Evolutionary conservation across 257 asterid genomes (phyloP).

Genomic region (Ajuga chamaepitys): DNA sequence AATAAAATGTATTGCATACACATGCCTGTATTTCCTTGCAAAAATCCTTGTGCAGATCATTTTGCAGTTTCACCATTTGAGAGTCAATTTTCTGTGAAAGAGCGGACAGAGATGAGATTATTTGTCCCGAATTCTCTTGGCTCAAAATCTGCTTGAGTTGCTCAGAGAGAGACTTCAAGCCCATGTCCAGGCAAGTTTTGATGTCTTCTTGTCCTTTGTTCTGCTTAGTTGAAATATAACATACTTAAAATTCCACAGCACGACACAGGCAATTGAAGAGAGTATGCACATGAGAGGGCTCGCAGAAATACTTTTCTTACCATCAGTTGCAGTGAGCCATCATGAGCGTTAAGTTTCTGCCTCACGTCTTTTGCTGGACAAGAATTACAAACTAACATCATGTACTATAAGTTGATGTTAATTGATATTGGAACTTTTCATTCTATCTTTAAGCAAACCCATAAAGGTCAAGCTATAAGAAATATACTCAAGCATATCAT

Average conservation of each 20-base stretch:
- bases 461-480: neutral
- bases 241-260: conserved; percentile 22
- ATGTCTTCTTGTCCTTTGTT: conserved; percentile 74
- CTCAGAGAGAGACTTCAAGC: conserved; percentile 46
- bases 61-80: conserved; percentile 43
- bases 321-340: conserved; percentile 60
- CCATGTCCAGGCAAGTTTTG: conserved; percentile 45
- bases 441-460: conserved; percentile 5
- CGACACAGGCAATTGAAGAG: conserved; percentile 9
- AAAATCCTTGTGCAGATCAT: conserved; percentile 42
- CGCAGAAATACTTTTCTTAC: conserved; percentile 38
- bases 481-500: neutral
- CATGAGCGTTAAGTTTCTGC: conserved; percentile 58
- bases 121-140: conserved; percentile 37
- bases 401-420: neutral
- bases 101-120: conserved; percentile 39
- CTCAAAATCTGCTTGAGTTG: conserved; percentile 39
- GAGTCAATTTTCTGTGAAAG: conserved; percentile 47
- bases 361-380: conserved; percentile 58
- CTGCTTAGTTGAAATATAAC: conserved; percentile 32
- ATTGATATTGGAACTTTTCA: too few relatives aligned
- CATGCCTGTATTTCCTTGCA: conserved; percentile 68
- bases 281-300: conserved; percentile 16
- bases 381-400: conserved; percentile 21
- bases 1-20: neutral